Evolutionary conservation across 768 basidiomycete genomes (phyloP).

Genomic region (Leccinum longicurvipes): DNA sequence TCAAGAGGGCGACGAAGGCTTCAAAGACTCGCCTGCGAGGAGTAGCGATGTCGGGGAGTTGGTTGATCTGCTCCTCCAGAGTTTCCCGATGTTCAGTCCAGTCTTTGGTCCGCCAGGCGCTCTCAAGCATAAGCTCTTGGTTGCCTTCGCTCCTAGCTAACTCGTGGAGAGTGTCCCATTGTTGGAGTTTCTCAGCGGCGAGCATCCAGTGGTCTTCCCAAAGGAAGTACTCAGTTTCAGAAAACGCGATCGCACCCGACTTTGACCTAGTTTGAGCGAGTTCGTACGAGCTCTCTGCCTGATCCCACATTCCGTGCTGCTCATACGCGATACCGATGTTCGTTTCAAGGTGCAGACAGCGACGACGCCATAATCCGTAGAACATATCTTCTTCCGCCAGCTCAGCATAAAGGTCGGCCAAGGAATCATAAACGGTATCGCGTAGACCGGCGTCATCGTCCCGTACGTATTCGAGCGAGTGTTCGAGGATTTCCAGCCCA

Average conservation of each 20-base stretch:
- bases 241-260: conserved; percentile 79
- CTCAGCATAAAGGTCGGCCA: conserved; percentile 95
- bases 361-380: conserved; percentile 92
- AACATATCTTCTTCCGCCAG: conserved; percentile 96
- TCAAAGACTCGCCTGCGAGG: conserved; percentile 98
- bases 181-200: conserved; percentile 92
- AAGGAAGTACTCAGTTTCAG: conserved; percentile 91
- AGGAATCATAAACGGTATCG: conserved; percentile 83
- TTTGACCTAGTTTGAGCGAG: conserved; percentile 83
- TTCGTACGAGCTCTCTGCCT: conserved; percentile 87
- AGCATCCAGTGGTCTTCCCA: conserved; percentile 99
- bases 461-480: conserved; percentile 71
- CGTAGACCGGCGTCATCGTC: conserved; percentile 78
- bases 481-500: conserved; percentile 78
- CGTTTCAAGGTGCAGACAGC: conserved; percentile 85
- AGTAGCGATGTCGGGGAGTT: conserved; percentile 82
- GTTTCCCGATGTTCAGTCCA: conserved; percentile 81
- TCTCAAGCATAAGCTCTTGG: conserved; percentile 88
- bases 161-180: conserved; percentile 95
- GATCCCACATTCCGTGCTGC: conserved; percentile 96
- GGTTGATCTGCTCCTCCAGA: conserved; percentile 77
- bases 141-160: conserved; percentile 87
- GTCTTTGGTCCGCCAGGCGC: conserved; percentile 91
- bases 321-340: conserved; percentile 87
- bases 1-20: conserved; percentile 86